A percentile compares a stretch with the other conserved stretches of the same genome.
Evolutionary conservation across 2,329 filamentous ascomycete genomes (phyloP).

Genomic region (Xylaria sp.): DNA sequence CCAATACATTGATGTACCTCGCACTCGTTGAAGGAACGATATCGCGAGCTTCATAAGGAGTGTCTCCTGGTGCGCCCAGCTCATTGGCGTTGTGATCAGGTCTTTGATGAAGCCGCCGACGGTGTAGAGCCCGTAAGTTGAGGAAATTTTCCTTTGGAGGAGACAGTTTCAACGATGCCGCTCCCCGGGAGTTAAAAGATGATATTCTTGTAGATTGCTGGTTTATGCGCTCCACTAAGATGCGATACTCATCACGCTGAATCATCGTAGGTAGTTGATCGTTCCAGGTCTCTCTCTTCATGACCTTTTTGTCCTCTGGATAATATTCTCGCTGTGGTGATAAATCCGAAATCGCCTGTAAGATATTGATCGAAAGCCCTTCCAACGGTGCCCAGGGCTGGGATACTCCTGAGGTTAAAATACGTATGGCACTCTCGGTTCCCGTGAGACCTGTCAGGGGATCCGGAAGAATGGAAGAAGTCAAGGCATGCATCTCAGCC

Average conservation of each 20-base stretch:
- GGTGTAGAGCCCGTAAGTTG: constrained; percentile 21
- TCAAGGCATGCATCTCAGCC: constrained; percentile 62
- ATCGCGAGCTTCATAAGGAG: constrained; percentile 25
- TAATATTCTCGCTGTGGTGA: constrained; percentile 41
- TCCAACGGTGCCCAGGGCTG: constrained; percentile 50
- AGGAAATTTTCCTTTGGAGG: constrained; percentile 23
- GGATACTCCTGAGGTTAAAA: constrained; percentile 51
- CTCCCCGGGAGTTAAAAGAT: constrained; percentile 17
- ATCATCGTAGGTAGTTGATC: constrained; percentile 34
- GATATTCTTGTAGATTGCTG: constrained; percentile 35
- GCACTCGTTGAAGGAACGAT: constrained; percentile 11
- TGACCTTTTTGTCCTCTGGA: constrained; percentile 36
- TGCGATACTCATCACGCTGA: constrained; percentile 43
- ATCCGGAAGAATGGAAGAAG: constrained; percentile 61
- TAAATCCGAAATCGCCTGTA: constrained; percentile 34
- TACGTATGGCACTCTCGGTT: constrained; percentile 59
- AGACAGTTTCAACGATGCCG: neutral
- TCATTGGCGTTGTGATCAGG: constrained; percentile 2
- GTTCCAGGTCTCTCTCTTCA: constrained; percentile 43
- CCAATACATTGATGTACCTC: constrained; percentile 25
- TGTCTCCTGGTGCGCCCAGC: constrained; percentile 10
- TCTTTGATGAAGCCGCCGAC: constrained; percentile 36
- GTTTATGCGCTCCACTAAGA: constrained; percentile 35
- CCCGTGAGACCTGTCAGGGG: constrained; percentile 61
- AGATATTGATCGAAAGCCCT: neutral